Evolutionary conservation across 495 filamentous ascomycete genomes (phyloP).

Genomic region (Penicillium goetzii): DNA sequence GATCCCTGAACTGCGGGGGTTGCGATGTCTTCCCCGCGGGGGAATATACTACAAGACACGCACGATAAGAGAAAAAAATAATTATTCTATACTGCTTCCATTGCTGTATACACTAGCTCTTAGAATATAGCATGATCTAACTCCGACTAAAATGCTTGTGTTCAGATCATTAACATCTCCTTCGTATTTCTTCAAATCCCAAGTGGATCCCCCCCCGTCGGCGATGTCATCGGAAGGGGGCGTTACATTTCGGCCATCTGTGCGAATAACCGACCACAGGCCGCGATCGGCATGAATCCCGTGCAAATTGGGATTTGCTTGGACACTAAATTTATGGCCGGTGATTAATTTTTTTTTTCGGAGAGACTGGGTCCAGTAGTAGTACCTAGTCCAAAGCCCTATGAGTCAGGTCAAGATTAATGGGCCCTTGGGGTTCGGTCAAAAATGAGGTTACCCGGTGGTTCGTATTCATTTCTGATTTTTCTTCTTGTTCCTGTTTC

Average conservation of each 20-base stretch:
- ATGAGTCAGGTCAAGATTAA: conserved; percentile 19
- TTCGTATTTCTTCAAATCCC: neutral
- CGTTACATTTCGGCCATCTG: conserved; percentile 25
- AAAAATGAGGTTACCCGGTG: conserved; percentile 3
- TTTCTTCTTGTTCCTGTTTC: neutral
- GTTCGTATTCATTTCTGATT: neutral
- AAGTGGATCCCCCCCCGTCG: conserved; percentile 15
- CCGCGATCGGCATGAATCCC: conserved; percentile 24
- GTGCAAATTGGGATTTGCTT: conserved; percentile 9
- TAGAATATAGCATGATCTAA: neutral
- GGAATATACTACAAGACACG: neutral
- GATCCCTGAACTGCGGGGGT: conserved; percentile 5
- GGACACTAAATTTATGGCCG: too few species aligned
- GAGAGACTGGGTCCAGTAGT: neutral
- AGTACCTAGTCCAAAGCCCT: neutral
- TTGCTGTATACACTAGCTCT: neutral
- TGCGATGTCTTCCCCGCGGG: conserved; percentile 9
- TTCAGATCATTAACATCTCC: too few species aligned
- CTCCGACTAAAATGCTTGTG: too few species aligned
- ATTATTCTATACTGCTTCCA: neutral
- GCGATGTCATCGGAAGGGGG: conserved; percentile 12
- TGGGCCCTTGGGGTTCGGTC: neutral
- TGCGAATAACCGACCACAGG: conserved; percentile 23
- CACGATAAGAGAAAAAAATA: neutral
- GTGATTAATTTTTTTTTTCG: conserved; percentile 11